These are phyloP conservation scores for Malbranchea cinnamomea DNA, from an alignment of 2,329 filamentous ascomycete genomes.

Conservation along the genomic window DNA sequence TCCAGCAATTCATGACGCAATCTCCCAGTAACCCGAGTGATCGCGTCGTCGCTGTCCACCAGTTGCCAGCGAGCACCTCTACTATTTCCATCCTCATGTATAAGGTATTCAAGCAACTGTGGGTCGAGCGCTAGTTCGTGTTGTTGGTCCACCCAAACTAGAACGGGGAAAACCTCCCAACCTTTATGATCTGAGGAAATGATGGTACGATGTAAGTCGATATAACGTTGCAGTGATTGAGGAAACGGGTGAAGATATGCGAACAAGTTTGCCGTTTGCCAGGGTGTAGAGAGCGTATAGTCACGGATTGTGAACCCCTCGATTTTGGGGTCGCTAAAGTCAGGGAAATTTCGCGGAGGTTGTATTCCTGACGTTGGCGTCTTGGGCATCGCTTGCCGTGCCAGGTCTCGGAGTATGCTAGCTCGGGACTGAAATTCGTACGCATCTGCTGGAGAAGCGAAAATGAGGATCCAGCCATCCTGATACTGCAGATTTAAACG, in stretches of 20 bases:
- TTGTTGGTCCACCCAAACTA: conserved; percentile 9
- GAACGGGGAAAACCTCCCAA: conserved; percentile 8
- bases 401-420: conserved; percentile 7
- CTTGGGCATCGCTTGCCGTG: conserved; percentile 7
- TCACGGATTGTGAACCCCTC: conserved; percentile 8
- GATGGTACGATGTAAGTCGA: conserved; percentile 9
- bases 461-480: conserved; percentile 12
- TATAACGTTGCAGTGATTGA: conserved; percentile 7
- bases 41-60: conserved; percentile 6
- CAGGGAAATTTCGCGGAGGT: conserved; percentile 9
- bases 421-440: conserved; percentile 11
- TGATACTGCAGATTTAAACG: conserved; percentile 9
- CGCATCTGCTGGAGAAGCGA: conserved; percentile 11
- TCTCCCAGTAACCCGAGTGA: conserved; percentile 6
- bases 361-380: conserved; percentile 6
- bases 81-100: conserved; percentile 9
- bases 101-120: too few relatives aligned
- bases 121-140: not conserved
- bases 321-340: conserved; percentile 4
- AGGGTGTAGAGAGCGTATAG: conserved; percentile 11
- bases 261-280: conserved; percentile 8
- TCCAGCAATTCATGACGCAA: conserved; percentile 7
- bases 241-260: conserved; percentile 11
- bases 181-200: not conserved
- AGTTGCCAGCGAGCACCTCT: conserved; percentile 10